Percentiles rank a stretch among this genome's conserved stretches.
Conservation (phyloP, 768 basidiomycete species). For the Agrocybe praecox region DNA sequence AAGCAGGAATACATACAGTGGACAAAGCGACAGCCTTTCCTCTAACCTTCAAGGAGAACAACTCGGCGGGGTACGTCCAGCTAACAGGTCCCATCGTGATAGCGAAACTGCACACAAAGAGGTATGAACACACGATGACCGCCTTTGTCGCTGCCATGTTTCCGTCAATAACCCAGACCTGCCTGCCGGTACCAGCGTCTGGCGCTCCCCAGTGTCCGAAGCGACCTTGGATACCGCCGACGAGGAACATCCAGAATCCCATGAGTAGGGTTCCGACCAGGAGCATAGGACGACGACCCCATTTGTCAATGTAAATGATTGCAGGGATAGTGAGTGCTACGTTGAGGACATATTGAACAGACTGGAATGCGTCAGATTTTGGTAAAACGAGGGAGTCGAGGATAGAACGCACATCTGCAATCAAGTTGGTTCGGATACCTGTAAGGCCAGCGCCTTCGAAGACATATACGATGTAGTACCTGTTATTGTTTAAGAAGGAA, state of each 20-base stretch:
- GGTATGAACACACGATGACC: slow-evolving; percentile 77
- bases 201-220: slow-evolving; percentile 66
- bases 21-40: slow-evolving; percentile 58
- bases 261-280: slow-evolving; percentile 65
- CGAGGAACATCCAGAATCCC: slow-evolving; percentile 79
- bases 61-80: slow-evolving; percentile 75
- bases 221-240: slow-evolving; percentile 71
- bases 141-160: slow-evolving; percentile 63
- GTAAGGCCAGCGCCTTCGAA: slow-evolving; percentile 80
- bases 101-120: slow-evolving; percentile 76
- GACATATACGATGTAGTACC: slow-evolving; percentile 71
- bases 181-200: slow-evolving; percentile 27
- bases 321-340: slow-evolving; percentile 49
- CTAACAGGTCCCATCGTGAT: slow-evolving; percentile 78
- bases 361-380: too few species aligned
- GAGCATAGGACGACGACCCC: slow-evolving; percentile 80
- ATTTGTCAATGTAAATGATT: slow-evolving; percentile 70
- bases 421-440: slow-evolving; percentile 71
- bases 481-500: too few species aligned
- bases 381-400: too few species aligned
- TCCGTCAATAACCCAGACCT: slow-evolving; percentile 54
- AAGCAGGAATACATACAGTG: slow-evolving; percentile 36
- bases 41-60: slow-evolving; percentile 66
- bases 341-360: slow-evolving; percentile 66
- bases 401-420: slow-evolving; percentile 50